Evolutionary conservation across 2,329 filamentous ascomycete species (phyloP), one percentile per base, ranked within the genome.

Genomic region (Colletotrichum sp.): DNA sequence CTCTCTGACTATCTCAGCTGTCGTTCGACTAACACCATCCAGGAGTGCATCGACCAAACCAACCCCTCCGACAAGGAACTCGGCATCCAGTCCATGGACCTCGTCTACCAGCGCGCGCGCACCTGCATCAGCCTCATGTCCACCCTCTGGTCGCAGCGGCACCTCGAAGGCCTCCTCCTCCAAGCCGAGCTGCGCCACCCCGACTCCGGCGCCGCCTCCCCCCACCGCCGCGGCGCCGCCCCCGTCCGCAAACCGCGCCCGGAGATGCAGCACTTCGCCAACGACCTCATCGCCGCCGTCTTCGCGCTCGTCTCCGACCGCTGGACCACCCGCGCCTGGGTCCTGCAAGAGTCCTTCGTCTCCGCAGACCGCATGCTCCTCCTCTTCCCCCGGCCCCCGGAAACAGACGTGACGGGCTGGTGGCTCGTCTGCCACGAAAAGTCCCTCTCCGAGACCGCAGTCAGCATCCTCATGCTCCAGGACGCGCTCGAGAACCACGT

Each of bases 1-100:
- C 57, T 12, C 15, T 19, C 3, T 3, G 52, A n/a, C n/a, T 0
- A 55, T 55, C 13, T 1, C 11, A 57, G 0, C 2, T 1, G 25
- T 8, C 3, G 22, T 5, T 3, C 27, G 9, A 11, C 55, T 59
- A 13, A 52, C 44, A 52, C n/a, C n/a, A 11, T 29, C 13, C 5
- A 62, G 59, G 59, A 62, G 19, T 62, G 59, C 29, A 62, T 62
- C 19, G 29, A 62, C 7, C 59, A 62, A n/a, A 30, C 32, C 29
- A 62, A 62, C 59, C 19, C 59, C 5, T 12, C 25, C 19, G 59
- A 32, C 0, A 62, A 62, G 29, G 59, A 62, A 32, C 29, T 62
- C 27, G 29, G 55, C 55, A 30, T 59, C 27, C 59, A 62, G 29
- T 62, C 27, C 0, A 62, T 62, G 59, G 59, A 62, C 29, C 27